These are phyloP conservation scores for Selaginella moellendorffii DNA, from an alignment of 75 land plant species.

Conservation along the genomic window DNA sequence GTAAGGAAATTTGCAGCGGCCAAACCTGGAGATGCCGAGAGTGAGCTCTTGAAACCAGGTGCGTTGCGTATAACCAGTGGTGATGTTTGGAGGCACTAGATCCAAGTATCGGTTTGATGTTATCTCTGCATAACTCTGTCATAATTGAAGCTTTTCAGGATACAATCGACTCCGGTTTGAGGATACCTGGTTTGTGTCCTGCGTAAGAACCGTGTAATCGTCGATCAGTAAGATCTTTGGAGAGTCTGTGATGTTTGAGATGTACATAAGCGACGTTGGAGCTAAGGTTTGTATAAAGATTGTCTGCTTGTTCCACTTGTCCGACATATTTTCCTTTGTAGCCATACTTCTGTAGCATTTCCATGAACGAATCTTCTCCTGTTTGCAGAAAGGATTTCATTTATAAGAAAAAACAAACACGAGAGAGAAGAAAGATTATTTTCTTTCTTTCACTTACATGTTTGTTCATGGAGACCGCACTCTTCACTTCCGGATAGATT, in stretches of 20 bases:
- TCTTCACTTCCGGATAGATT: no score
- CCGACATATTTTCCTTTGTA: constrained; percentile 58
- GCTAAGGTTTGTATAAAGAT: constrained; percentile 88
- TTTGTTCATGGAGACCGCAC: no score
- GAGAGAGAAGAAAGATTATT: no score
- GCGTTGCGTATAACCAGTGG: constrained; percentile 64
- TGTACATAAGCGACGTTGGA: constrained; percentile 74
- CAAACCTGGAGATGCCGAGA: constrained; percentile 60
- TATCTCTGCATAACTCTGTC: no score
- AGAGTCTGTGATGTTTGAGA: constrained; percentile 57
- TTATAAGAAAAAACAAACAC: no score
- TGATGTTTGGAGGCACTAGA: constrained; percentile 48
- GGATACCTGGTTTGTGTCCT: constrained; percentile 98
- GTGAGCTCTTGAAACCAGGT: constrained; percentile 79
- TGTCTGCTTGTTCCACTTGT: constrained; percentile 66
- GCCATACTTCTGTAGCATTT: constrained; percentile 64
- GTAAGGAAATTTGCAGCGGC: no score
- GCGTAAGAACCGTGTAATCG: constrained; percentile 49
- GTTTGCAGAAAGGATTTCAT: no score
- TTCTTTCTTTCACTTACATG: no score
- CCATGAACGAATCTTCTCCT: constrained; percentile 82
- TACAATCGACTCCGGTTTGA: no score
- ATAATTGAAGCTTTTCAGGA: constrained; percentile 52
- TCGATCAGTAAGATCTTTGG: constrained; percentile 78
- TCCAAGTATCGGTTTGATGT: constrained; percentile 69